Evolutionary conservation across 108 stramenopile species (phyloP), one percentile per base, ranked within the genome.

Genomic region (Cyclostephanos invisitatus): DNA sequence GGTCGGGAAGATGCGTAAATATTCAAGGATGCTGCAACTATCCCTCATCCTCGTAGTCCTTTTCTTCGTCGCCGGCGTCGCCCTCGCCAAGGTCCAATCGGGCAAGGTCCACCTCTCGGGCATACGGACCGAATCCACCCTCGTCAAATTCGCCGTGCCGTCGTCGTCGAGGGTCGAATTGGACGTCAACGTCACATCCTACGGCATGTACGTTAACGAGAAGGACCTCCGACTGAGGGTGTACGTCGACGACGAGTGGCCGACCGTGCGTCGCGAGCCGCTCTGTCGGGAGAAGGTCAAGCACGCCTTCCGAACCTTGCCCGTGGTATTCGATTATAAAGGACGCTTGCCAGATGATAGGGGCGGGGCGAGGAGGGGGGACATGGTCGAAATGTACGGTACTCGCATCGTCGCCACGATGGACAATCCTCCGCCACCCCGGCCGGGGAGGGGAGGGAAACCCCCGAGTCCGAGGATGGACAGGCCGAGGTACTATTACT

Each of bases 171-270:
- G 70, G 8, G 77, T 63, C 67, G 64, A 70, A 15, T 62, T 79
- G 8, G 77, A 67, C 24, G 56, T 74, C 32, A 72, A 58, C 28
- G 37, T 82, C 11, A 74, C 77, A 1, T 74, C 77, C 15, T 63
- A 71, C 54, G 78, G 80, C 12, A 84, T 87, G 75, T 92, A 95
- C 68, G 80, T 78, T 49, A 60, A 81, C 42, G 86, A 91, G 35
- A 64, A 70, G 48, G 65, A 74, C 28, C 47, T 91, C 15, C 64
- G 67, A 59, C 46, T 90, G 28, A 78, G 84, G 35, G 28, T 90
- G 24, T 89, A 82, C 53, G 63, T 65, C 40, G 93, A 95, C 51
- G 87, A 84, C 18, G 64, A 88, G 46, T 95, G 93, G 93, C 64
- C 68, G 9, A 42, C 60, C 12, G 82, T 80, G 7, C 64, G 82